A percentile compares a stretch with the other conserved stretches of the same genome.
phyloP scores from a whole-genome alignment of 2,329 filamentous ascomycete species.

The Fusarium subtropicale region DNA sequence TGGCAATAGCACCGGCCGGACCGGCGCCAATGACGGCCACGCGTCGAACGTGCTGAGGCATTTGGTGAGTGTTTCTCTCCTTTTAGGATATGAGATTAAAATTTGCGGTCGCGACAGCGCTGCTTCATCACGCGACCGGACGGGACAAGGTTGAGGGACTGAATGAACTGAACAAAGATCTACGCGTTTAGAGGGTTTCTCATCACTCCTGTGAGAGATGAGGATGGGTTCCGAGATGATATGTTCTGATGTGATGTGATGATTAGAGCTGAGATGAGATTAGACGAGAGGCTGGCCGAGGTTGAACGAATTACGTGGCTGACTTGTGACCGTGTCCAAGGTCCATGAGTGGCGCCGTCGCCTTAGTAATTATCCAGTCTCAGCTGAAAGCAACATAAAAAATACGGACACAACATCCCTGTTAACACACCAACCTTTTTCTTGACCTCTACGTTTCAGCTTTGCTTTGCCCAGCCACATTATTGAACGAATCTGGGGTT shows the following conservation, averaged over 20 bases:
- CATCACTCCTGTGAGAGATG: not conserved
- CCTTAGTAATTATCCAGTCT: not conserved
- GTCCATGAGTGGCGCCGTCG: constrained; percentile 2
- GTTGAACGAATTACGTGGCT: not conserved
- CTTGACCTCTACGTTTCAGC: not conserved
- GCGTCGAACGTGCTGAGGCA: constrained; percentile 6
- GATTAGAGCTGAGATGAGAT: not conserved
- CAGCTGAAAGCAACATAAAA: not conserved
- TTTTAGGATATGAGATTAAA: not conserved
- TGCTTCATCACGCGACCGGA: not conserved
- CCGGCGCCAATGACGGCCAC: constrained; percentile 33
- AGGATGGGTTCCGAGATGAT: not conserved
- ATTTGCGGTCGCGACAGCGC: not conserved
- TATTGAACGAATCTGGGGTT: not conserved
- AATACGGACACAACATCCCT: not conserved
- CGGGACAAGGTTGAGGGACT: not conserved
- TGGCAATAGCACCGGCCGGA: constrained; percentile 31
- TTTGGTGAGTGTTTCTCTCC: not conserved
- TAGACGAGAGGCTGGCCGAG: not conserved
- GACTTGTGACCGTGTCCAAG: not conserved
- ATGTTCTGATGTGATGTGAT: not conserved
- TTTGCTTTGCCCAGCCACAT: not conserved
- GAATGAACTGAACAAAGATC: not conserved
- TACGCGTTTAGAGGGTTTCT: not conserved
- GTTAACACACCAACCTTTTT: not conserved